phyloP scores from a whole-genome alignment of 192 early-diverging fungal species.

The Podochytrium sp. region DNA sequence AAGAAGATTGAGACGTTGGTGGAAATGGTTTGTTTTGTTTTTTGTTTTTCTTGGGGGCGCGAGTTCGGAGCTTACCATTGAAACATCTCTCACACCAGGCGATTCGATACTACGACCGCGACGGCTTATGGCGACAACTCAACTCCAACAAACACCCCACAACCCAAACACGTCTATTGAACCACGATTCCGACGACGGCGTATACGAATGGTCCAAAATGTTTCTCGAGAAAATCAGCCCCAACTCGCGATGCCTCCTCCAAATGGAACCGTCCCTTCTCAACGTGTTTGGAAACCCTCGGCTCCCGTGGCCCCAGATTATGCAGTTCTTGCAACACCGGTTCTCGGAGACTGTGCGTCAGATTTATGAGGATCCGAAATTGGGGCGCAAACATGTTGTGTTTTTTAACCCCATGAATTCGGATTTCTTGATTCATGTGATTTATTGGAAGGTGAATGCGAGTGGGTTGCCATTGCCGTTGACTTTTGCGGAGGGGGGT shows the following conservation, averaged over 20 bases:
- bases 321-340: slow-evolving; percentile 38
- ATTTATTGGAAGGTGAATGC: slow-evolving; percentile 26
- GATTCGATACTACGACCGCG: slow-evolving; percentile 51
- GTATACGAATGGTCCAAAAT: slow-evolving; percentile 53
- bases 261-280: slow-evolving; percentile 42
- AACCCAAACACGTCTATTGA: background rate
- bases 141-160: slow-evolving; percentile 29
- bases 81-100: slow-evolving; percentile 38
- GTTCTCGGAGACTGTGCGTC: slow-evolving; percentile 6
- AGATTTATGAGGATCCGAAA: slow-evolving; percentile 24
- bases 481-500: background rate
- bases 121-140: slow-evolving; percentile 54
- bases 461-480: slow-evolving; percentile 9
- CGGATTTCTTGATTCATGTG: slow-evolving; percentile 55
- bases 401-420: slow-evolving; percentile 50
- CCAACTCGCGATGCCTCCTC: slow-evolving; percentile 42
- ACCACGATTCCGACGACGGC: slow-evolving; percentile 30
- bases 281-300: slow-evolving; percentile 39
- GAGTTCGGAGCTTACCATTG: background rate
- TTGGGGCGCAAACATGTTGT: slow-evolving; percentile 45
- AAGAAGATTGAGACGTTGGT: slow-evolving; percentile 47
- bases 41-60: background rate
- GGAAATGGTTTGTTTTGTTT: slow-evolving; percentile 42
- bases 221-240: slow-evolving; percentile 57
- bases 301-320: slow-evolving; percentile 42